A percentile compares a stretch with the other conserved stretches of the same genome.
Evolutionary conservation across 2,329 filamentous ascomycete genomes (phyloP).

Genomic region (Neofusicoccum cordaticola): DNA sequence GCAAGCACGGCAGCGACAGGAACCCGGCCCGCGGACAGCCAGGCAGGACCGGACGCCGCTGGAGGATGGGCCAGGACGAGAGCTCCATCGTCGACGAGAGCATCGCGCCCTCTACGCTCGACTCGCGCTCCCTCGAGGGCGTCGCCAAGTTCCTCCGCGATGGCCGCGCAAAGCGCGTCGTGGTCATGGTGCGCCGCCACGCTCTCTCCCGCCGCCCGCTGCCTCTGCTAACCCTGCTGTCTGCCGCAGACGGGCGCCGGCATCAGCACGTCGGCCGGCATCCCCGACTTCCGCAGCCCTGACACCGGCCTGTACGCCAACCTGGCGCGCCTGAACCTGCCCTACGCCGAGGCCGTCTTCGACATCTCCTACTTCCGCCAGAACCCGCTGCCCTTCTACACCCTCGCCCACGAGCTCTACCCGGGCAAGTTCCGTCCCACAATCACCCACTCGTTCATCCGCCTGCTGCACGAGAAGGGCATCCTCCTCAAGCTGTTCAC

Average conservation of each 20-base stretch:
- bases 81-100: slow-evolving; percentile 68
- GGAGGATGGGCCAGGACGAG: slow-evolving; percentile 82
- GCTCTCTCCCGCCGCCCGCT: background rate
- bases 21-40: slow-evolving; percentile 22
- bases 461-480: slow-evolving; percentile 74
- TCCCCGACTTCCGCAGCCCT: slow-evolving; percentile 93
- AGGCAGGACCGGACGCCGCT: slow-evolving; percentile 23
- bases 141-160: slow-evolving; percentile 78
- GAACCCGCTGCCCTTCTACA: slow-evolving; percentile 87
- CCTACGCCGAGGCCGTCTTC: slow-evolving; percentile 89
- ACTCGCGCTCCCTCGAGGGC: slow-evolving; percentile 66
- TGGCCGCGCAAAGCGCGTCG: slow-evolving; percentile 66
- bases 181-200: slow-evolving; percentile 64
- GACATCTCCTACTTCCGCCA: slow-evolving; percentile 84
- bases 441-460: slow-evolving; percentile 84
- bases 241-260: slow-evolving; percentile 70
- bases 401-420: slow-evolving; percentile 86
- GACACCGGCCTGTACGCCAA: slow-evolving; percentile 93
- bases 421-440: slow-evolving; percentile 88
- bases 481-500: slow-evolving; percentile 85
- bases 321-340: slow-evolving; percentile 78
- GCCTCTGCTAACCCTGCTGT: background rate
- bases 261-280: slow-evolving; percentile 70
- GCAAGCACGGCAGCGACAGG: slow-evolving; percentile 25
- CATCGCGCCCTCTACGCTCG: slow-evolving; percentile 63